phyloP scores from a whole-genome alignment of 306 rosid genomes.

The Glycine tomentella region DNA sequence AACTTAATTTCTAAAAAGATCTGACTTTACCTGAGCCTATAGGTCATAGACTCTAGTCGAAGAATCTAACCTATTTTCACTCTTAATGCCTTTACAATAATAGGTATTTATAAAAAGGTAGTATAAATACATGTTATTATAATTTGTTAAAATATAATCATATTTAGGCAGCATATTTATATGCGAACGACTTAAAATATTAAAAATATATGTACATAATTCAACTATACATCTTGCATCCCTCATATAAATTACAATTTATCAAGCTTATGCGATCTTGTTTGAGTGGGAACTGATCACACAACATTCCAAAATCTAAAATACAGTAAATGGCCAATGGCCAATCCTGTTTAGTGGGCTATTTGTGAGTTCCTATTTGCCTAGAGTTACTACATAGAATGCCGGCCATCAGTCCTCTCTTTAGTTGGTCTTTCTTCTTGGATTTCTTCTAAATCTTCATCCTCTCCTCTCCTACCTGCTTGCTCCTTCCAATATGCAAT shows the following conservation, averaged over 20 bases:
- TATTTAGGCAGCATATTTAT: neutral
- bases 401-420: slow-evolving; percentile 73
- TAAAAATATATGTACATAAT: slow-evolving; percentile 45
- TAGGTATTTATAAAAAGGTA: no score
- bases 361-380: slow-evolving; percentile 25
- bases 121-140: no score
- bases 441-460: slow-evolving; percentile 88
- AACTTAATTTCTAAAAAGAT: no score
- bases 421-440: slow-evolving; percentile 65
- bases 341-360: slow-evolving; percentile 8
- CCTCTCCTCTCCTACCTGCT: slow-evolving; percentile 86
- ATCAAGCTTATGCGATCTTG: slow-evolving; percentile 29
- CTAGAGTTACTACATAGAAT: slow-evolving; percentile 61
- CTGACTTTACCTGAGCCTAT: no score
- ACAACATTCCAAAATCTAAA: slow-evolving; percentile 14
- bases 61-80: no score
- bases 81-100: no score
- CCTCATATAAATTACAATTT: slow-evolving; percentile 34
- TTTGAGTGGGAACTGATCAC: slow-evolving; percentile 5
- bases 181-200: slow-evolving; percentile 21
- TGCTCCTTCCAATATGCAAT: slow-evolving; percentile 93
- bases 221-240: slow-evolving; percentile 55
- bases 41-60: no score
- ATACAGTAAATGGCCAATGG: slow-evolving; percentile 18
- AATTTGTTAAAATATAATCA: neutral